Conservation (phyloP, 192 early-diverging fungal genomes). For the Coemansia sp. region DNA sequence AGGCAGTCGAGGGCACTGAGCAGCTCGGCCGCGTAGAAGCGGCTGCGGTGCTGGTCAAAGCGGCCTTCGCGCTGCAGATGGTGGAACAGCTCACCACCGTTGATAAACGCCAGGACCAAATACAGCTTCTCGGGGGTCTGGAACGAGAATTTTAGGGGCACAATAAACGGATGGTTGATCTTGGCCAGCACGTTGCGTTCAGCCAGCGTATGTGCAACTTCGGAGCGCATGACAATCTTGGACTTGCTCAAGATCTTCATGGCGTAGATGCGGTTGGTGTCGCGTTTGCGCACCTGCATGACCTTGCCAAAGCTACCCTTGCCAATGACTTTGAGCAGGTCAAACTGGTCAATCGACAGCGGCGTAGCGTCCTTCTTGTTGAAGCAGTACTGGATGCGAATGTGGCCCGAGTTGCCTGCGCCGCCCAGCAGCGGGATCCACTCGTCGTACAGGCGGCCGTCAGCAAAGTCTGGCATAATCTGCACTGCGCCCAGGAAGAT, state of each 20-base stretch:
- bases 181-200: slow-evolving; percentile 89
- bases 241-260: slow-evolving; percentile 95
- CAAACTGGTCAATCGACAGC: slow-evolving; percentile 87
- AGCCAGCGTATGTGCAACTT: slow-evolving; percentile 92
- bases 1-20: slow-evolving; percentile 88
- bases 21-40: slow-evolving; percentile 94
- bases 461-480: slow-evolving; percentile 56
- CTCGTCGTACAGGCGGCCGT: slow-evolving; percentile 62
- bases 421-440: slow-evolving; percentile 66
- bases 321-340: slow-evolving; percentile 92
- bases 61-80: slow-evolving; percentile 86
- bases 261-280: slow-evolving; percentile 92
- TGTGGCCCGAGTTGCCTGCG: slow-evolving; percentile 59
- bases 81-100: slow-evolving; percentile 96
- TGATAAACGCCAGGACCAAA: slow-evolving; percentile 91
- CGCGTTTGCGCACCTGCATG: slow-evolving; percentile 91
- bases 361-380: slow-evolving; percentile 69
- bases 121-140: slow-evolving; percentile 94
- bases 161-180: slow-evolving; percentile 91
- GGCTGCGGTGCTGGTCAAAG: slow-evolving; percentile 83
- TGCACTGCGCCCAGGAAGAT: slow-evolving; percentile 55
- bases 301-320: slow-evolving; percentile 98
- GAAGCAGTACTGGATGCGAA: slow-evolving; percentile 73
- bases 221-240: slow-evolving; percentile 87
- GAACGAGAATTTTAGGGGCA: slow-evolving; percentile 91